These are phyloP conservation scores for Boletus huronensis DNA, from an alignment of 768 basidiomycete genomes.

Conservation along the genomic window DNA sequence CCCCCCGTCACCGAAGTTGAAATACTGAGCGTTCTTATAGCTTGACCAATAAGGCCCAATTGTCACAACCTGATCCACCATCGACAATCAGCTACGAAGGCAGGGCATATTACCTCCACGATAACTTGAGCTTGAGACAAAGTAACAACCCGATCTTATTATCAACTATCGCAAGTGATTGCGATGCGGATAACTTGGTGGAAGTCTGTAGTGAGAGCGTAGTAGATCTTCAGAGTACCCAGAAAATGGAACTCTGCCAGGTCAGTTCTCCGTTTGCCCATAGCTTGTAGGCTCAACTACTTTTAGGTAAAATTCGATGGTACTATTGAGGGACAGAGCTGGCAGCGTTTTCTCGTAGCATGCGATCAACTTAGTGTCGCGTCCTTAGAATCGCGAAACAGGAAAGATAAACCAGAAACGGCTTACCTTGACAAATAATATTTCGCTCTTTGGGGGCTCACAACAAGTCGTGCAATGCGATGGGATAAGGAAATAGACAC, in stretches of 20 bases:
- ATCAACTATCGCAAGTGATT: conserved; percentile 1
- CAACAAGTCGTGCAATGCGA: background rate
- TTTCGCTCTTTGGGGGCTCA: background rate
- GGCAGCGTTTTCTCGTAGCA: conserved; percentile 42
- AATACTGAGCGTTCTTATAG: conserved; percentile 26
- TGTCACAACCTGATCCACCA: conserved; percentile 47
- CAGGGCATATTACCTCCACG: conserved; percentile 44
- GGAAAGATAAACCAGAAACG: conserved; percentile 5
- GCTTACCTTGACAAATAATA: conserved; percentile 9
- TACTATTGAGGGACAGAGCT: conserved; percentile 35
- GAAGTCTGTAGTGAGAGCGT: conserved; percentile 43
- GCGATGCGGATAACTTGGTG: background rate
- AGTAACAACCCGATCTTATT: conserved; percentile 28
- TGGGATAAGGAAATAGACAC: background rate
- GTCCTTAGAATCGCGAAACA: conserved; percentile 27
- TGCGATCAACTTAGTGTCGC: conserved; percentile 43
- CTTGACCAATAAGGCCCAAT: conserved; percentile 26
- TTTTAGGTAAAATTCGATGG: conserved; percentile 46
- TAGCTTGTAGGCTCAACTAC: conserved; percentile 1
- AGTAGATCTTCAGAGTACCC: conserved; percentile 51
- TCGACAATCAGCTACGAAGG: conserved; percentile 37
- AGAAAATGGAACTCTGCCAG: conserved; percentile 51
- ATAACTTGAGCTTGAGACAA: conserved; percentile 47
- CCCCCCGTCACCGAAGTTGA: background rate
- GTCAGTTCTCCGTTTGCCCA: conserved; percentile 34